phyloP scores from a whole-genome alignment of 2,329 filamentous ascomycete genomes.

The Alternaria novae-zelandiae region DNA sequence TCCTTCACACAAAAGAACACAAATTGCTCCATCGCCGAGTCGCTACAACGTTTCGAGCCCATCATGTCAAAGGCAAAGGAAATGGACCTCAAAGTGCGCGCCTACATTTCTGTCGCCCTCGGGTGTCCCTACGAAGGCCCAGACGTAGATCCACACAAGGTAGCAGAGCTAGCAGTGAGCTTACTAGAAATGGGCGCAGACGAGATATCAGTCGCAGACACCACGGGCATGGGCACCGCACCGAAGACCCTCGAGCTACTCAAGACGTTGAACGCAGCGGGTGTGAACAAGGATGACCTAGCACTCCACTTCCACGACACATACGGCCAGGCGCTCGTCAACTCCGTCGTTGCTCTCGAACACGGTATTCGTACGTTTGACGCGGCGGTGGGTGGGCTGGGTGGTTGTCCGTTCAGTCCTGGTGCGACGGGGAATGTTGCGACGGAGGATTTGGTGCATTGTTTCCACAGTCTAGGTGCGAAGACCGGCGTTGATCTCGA shows the following conservation, averaged over 20 bases:
- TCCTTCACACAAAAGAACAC: constrained; percentile 81
- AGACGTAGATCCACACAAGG: constrained; percentile 64
- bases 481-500: constrained; percentile 68
- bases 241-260: constrained; percentile 70
- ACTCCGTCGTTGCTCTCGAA: constrained; percentile 77
- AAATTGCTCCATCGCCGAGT: constrained; percentile 79
- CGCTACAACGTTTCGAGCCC: constrained; percentile 71
- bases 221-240: constrained; percentile 88
- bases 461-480: constrained; percentile 74
- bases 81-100: constrained; percentile 71
- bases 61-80: constrained; percentile 73
- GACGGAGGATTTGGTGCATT: constrained; percentile 84
- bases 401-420: constrained; percentile 84
- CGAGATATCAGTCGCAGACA: constrained; percentile 89
- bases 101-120: constrained; percentile 75
- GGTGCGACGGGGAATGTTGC: constrained; percentile 87
- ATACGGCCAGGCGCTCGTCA: constrained; percentile 84
- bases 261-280: constrained; percentile 68
- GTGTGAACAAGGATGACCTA: constrained; percentile 72
- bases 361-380: constrained; percentile 82
- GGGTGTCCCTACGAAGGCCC: constrained; percentile 79
- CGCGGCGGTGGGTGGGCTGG: constrained; percentile 77
- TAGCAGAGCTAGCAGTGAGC: constrained; percentile 66
- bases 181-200: constrained; percentile 87
- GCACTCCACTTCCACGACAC: constrained; percentile 91